Percentiles rank a stretch among this genome's conserved stretches.
These are phyloP conservation scores for Phoenix roebelenii DNA, from an alignment of 176 grass and related monocot species.

Conservation along the genomic window DNA sequence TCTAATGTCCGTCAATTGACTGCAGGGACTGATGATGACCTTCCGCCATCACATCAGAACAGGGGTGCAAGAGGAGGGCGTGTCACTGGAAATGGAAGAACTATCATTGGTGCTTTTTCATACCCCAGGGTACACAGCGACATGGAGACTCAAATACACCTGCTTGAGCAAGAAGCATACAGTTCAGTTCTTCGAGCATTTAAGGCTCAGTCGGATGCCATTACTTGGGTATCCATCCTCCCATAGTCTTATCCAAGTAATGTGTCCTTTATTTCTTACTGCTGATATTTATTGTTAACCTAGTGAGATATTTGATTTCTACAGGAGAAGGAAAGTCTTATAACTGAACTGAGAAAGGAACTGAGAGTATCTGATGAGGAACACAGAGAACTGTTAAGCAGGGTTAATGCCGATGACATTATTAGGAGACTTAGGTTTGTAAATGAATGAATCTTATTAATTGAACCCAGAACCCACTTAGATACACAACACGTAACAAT, in stretches of 20 bases:
- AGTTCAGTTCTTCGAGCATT: slow-evolving; percentile 89
- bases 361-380: slow-evolving; percentile 86
- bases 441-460: background rate
- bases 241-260: slow-evolving; percentile 3
- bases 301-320: slow-evolving; percentile 12
- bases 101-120: slow-evolving; percentile 34
- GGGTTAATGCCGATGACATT: slow-evolving; percentile 78
- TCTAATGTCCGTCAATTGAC: background rate
- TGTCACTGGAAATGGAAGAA: slow-evolving; percentile 73
- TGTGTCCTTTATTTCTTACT: background rate
- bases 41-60: slow-evolving; percentile 19
- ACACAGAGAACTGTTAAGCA: slow-evolving; percentile 77
- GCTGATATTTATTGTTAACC: too few relatives aligned
- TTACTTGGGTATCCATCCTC: slow-evolving; percentile 63
- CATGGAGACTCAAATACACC: slow-evolving; percentile 85
- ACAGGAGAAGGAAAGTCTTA: slow-evolving; percentile 94
- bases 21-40: slow-evolving; percentile 23
- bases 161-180: slow-evolving; percentile 95
- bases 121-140: slow-evolving; percentile 47
- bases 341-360: slow-evolving; percentile 93
- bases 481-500: background rate
- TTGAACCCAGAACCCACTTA: too few relatives aligned
- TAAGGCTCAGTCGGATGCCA: slow-evolving; percentile 94
- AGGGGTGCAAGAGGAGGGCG: slow-evolving; percentile 43
- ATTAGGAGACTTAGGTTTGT: slow-evolving; percentile 76